Conservation (phyloP, 2,329 filamentous ascomycete genomes). For the Arthrocladium fulminans region DNA sequence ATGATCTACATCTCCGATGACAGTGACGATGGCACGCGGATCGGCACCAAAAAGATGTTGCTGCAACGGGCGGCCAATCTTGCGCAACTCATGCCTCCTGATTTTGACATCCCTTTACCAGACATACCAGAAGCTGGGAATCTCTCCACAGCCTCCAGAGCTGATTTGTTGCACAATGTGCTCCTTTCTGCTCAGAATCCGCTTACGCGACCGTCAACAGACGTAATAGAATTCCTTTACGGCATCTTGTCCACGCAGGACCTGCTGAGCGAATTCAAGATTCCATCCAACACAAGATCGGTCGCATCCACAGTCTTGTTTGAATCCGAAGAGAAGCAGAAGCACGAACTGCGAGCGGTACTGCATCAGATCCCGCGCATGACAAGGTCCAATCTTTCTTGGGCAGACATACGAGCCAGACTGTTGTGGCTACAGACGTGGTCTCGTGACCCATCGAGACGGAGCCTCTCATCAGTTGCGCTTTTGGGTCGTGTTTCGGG, state of each 20-base stretch:
- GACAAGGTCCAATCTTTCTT: constrained; percentile 39
- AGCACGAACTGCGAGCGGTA: constrained; percentile 45
- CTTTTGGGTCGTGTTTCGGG: constrained; percentile 23
- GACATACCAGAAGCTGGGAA: constrained; percentile 18
- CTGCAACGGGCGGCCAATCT: constrained; percentile 44
- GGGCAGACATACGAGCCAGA: constrained; percentile 41
- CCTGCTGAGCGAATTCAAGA: constrained; percentile 33
- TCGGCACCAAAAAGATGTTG: constrained; percentile 1
- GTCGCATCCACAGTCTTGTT: constrained; percentile 45
- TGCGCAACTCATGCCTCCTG: constrained; percentile 31
- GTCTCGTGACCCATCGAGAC: constrained; percentile 32
- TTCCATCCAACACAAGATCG: constrained; percentile 29
- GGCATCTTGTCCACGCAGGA: constrained; percentile 34
- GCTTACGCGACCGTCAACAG: constrained; percentile 32
- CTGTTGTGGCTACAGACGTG: constrained; percentile 55
- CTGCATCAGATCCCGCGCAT: constrained; percentile 39
- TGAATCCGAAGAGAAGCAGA: constrained; percentile 44
- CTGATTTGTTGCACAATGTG: constrained; percentile 34
- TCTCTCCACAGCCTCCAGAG: constrained; percentile 31
- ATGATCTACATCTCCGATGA: constrained; percentile 47
- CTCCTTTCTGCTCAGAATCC: constrained; percentile 33
- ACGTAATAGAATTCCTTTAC: constrained; percentile 34
- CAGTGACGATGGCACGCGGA: neutral
- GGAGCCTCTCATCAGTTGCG: constrained; percentile 13
- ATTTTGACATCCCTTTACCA: constrained; percentile 11